These are phyloP conservation scores for Penicillium chermesinum DNA, from an alignment of 495 filamentous ascomycete species.

Conservation along the genomic window DNA sequence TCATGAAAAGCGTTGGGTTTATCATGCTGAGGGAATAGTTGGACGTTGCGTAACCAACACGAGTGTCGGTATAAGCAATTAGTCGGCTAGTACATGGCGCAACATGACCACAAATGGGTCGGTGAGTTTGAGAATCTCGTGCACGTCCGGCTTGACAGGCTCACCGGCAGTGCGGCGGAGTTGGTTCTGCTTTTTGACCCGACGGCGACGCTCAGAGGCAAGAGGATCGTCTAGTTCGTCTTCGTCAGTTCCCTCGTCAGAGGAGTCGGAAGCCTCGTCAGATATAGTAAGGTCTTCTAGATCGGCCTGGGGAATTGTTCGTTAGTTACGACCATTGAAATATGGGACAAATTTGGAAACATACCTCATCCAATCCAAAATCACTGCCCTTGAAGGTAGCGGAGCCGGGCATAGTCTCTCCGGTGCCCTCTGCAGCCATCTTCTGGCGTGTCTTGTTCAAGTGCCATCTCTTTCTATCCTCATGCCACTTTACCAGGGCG, in stretches of 20 bases:
- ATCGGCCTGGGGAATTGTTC: slow-evolving; percentile 46
- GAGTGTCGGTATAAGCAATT: not conserved
- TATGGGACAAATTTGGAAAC: slow-evolving; percentile 8
- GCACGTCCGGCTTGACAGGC: slow-evolving; percentile 75
- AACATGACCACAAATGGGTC: slow-evolving; percentile 80
- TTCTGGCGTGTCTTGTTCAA: slow-evolving; percentile 96
- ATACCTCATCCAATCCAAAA: slow-evolving; percentile 81
- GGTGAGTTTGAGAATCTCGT: slow-evolving; percentile 71
- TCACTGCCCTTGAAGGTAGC: slow-evolving; percentile 65
- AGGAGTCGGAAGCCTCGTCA: slow-evolving; percentile 61
- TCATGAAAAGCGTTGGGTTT: too few species aligned
- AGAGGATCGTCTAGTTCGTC: slow-evolving; percentile 76
- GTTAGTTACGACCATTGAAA: slow-evolving; percentile 9
- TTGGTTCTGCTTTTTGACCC: slow-evolving; percentile 68
- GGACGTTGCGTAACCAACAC: too few species aligned
- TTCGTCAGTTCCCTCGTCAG: slow-evolving; percentile 66
- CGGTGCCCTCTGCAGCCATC: slow-evolving; percentile 81
- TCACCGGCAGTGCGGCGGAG: slow-evolving; percentile 82
- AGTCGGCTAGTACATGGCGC: slow-evolving; percentile 78
- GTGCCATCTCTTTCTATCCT: slow-evolving; percentile 92
- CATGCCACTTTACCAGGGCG: slow-evolving; percentile 84
- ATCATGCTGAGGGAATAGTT: too few species aligned
- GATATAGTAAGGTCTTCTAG: slow-evolving; percentile 76
- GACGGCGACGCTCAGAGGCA: slow-evolving; percentile 70
- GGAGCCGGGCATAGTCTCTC: slow-evolving; percentile 40